Conservation (phyloP, 768 basidiomycete genomes). For the Serendipita indica region DNA sequence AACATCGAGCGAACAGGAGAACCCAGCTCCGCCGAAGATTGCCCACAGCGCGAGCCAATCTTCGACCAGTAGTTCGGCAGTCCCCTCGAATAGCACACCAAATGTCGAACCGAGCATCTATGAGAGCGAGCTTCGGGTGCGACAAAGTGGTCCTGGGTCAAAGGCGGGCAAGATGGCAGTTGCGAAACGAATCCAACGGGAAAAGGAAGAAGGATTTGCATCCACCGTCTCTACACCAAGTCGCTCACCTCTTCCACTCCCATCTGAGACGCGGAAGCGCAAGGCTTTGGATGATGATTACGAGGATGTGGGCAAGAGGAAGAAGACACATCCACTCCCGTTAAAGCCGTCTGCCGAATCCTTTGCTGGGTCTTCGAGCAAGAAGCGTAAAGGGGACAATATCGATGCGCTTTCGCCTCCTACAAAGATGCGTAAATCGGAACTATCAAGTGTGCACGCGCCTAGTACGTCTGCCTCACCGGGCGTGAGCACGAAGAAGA, state of each 20-base stretch:
- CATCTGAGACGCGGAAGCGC: neutral
- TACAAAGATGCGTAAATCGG: neutral
- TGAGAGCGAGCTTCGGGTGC: neutral
- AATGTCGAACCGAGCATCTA: neutral
- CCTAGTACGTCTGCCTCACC: neutral
- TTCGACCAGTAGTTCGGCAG: neutral
- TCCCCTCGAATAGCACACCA: neutral
- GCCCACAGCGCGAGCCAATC: conserved; percentile 1
- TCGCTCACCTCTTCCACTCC: neutral
- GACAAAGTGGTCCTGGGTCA: neutral
- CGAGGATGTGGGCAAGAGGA: neutral
- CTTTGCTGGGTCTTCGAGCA: neutral
- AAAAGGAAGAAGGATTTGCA: conserved; percentile 3
- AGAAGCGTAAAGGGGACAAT: conserved; percentile 5
- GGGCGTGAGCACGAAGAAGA: neutral
- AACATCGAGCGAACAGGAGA: neutral
- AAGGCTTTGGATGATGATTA: neutral
- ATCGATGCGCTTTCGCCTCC: conserved; percentile 3
- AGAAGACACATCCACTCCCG: neutral
- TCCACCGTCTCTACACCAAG: neutral
- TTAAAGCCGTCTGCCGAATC: neutral
- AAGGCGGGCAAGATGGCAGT: neutral
- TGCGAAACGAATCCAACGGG: neutral
- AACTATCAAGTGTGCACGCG: neutral
- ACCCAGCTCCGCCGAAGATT: neutral